A percentile compares a stretch with the other conserved stretches of the same genome.
phyloP scores from a whole-genome alignment of 2,329 filamentous ascomycete genomes.

The Sphaerulina vaccinii region DNA sequence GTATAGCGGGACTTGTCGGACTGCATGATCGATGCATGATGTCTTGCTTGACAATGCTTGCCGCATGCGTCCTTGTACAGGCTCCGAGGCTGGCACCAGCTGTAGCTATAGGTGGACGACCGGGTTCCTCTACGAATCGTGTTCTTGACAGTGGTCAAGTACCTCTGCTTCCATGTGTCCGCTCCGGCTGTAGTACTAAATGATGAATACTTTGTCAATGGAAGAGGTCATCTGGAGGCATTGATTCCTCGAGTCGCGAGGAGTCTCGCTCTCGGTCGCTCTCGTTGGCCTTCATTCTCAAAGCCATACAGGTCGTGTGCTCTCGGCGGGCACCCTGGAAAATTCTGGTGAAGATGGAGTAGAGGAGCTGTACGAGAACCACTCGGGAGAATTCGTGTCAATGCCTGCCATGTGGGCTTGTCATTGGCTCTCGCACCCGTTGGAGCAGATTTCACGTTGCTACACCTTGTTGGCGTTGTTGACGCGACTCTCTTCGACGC shows the following conservation, averaged over 20 bases:
- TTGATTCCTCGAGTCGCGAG: too few relatives aligned
- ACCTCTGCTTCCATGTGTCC: background rate
- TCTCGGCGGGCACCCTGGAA: background rate
- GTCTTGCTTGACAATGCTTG: background rate
- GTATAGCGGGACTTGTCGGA: constrained; percentile 3
- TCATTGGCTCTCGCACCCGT: constrained; percentile 6
- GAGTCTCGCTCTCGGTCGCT: too few relatives aligned
- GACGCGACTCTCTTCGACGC: constrained; percentile 7
- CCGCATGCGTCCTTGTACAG: background rate
- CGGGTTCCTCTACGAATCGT: background rate
- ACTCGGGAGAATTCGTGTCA: constrained; percentile 5
- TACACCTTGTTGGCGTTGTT: constrained; percentile 10
- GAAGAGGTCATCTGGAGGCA: too few relatives aligned
- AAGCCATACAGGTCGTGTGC: background rate
- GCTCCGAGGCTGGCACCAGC: too few relatives aligned
- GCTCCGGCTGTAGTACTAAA: background rate
- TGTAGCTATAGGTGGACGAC: background rate
- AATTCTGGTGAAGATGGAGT: background rate
- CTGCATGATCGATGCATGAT: background rate
- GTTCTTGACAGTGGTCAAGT: background rate
- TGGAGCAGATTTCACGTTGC: constrained; percentile 6
- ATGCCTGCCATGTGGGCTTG: background rate
- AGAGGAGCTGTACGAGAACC: constrained; percentile 11
- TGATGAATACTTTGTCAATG: too few relatives aligned
- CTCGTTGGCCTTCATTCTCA: background rate